Evolutionary conservation across 495 filamentous ascomycete genomes (phyloP).

Genomic region (Emericellopsis terricola): DNA sequence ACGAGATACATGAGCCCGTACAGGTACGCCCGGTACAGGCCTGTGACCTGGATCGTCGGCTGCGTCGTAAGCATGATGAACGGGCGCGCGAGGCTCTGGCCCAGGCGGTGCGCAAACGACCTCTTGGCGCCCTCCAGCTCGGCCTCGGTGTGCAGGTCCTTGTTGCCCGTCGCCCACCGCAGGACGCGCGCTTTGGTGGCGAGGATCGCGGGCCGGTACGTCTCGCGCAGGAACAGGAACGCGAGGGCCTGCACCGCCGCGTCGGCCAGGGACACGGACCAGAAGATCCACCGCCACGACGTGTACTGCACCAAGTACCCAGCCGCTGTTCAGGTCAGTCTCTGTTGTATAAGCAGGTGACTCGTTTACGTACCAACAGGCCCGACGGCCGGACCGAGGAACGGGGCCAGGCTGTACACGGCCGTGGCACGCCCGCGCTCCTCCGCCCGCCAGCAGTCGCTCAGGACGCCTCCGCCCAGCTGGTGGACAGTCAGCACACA

Average conservation of each 20-base stretch:
- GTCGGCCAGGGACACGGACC: slow-evolving; percentile 41
- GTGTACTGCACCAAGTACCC: slow-evolving; percentile 51
- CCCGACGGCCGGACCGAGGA: slow-evolving; percentile 49
- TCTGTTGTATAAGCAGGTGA: too few relatives aligned
- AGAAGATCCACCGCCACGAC: slow-evolving; percentile 58
- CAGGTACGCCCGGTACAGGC: slow-evolving; percentile 35
- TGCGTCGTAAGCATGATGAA: slow-evolving; percentile 42
- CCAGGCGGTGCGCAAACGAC: slow-evolving; percentile 22
- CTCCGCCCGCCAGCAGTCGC: slow-evolving; percentile 44
- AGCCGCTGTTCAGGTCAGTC: slow-evolving; percentile 12
- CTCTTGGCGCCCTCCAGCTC: slow-evolving; percentile 34
- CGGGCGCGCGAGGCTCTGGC: slow-evolving; percentile 30
- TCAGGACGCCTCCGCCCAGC: slow-evolving; percentile 39
- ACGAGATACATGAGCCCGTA: slow-evolving; percentile 62
- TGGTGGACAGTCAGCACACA: background rate
- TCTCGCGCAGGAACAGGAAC: slow-evolving; percentile 51
- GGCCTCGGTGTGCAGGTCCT: slow-evolving; percentile 33
- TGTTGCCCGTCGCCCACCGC: slow-evolving; percentile 46
- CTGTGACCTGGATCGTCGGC: slow-evolving; percentile 35
- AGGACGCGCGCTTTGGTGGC: slow-evolving; percentile 34
- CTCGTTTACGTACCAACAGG: slow-evolving; percentile 33
- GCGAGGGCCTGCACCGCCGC: slow-evolving; percentile 43
- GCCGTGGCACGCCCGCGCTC: slow-evolving; percentile 45
- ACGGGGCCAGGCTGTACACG: slow-evolving; percentile 42
- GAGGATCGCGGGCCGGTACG: slow-evolving; percentile 48